These are phyloP conservation scores for Apiospora marii DNA, from an alignment of 2,329 filamentous ascomycete species.

Conservation along the genomic window DNA sequence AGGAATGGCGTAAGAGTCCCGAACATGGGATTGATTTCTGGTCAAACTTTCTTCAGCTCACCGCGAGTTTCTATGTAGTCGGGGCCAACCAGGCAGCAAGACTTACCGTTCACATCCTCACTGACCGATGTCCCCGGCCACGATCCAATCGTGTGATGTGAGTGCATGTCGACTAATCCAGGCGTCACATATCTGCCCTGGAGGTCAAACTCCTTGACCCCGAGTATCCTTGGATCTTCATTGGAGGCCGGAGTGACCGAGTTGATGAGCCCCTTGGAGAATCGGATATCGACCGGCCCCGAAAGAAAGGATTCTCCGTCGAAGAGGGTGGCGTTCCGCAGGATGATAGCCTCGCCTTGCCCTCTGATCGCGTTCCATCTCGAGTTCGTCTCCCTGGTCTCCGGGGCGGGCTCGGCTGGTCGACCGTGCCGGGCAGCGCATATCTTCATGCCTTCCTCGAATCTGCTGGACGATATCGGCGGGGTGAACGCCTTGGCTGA, in stretches of 20 bases:
- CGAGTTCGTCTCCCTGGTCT: constrained; percentile 43
- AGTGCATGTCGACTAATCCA: constrained; percentile 55
- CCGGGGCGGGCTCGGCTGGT: constrained; percentile 19
- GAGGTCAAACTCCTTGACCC: constrained; percentile 41
- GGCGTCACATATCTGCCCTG: constrained; percentile 51
- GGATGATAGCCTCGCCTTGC: constrained; percentile 45
- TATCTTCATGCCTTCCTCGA: constrained; percentile 7
- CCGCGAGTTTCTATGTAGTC: neutral
- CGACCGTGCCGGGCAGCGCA: constrained; percentile 24
- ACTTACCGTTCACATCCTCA: constrained; percentile 44
- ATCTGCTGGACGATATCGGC: neutral
- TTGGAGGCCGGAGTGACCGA: constrained; percentile 37
- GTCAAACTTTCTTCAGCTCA: neutral
- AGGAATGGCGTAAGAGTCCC: constrained; percentile 49
- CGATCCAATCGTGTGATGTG: constrained; percentile 46
- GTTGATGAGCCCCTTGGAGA: constrained; percentile 48
- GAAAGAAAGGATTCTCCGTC: constrained; percentile 48
- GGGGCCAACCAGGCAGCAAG: neutral
- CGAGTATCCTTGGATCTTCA: constrained; percentile 19
- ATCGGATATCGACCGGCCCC: constrained; percentile 46
- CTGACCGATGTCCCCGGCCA: constrained; percentile 45
- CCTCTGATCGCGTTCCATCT: constrained; percentile 49
- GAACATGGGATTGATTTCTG: constrained; percentile 42
- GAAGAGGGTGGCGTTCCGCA: constrained; percentile 52
- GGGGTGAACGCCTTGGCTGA: neutral